phyloP scores from a whole-genome alignment of 495 filamentous ascomycete genomes.

The Cryomyces minteri region DNA sequence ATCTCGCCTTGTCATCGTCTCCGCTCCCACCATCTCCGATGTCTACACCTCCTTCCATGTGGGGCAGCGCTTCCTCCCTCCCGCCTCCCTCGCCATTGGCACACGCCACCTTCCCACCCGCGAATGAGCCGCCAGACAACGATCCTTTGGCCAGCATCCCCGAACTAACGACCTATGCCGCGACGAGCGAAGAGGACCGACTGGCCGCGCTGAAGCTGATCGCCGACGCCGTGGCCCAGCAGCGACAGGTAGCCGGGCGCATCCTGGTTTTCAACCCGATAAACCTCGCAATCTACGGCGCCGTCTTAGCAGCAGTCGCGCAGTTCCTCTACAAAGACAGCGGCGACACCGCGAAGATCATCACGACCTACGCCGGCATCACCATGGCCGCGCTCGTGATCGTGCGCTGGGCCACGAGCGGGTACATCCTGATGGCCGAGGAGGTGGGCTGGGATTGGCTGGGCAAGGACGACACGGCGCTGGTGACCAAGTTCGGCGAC shows the following conservation, averaged over 20 bases:
- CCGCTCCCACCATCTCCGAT: conserved; percentile 16
- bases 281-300: conserved; percentile 20
- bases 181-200: conserved; percentile 27
- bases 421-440: conserved; percentile 35
- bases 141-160: conserved; percentile 7
- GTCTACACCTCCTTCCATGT: conserved; percentile 14
- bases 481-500: conserved; percentile 24
- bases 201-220: conserved; percentile 59
- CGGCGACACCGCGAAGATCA: conserved; percentile 17
- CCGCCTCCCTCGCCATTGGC: conserved; percentile 14
- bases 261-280: conserved; percentile 34
- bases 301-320: conserved; percentile 19
- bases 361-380: conserved; percentile 25
- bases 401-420: conserved; percentile 21
- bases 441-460: conserved; percentile 30
- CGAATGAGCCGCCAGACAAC: conserved; percentile 5
- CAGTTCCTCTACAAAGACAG: conserved; percentile 16
- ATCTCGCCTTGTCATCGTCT: conserved; percentile 13
- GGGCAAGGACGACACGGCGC: conserved; percentile 27
- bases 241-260: conserved; percentile 34
- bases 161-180: conserved; percentile 18
- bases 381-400: conserved; percentile 26
- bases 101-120: conserved; percentile 6
- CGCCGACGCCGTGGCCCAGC: conserved; percentile 43
- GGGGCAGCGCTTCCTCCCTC: conserved; percentile 8